phyloP scores from a whole-genome alignment of 805 yeast species.

The Hanseniaspora taiwanica region DNA sequence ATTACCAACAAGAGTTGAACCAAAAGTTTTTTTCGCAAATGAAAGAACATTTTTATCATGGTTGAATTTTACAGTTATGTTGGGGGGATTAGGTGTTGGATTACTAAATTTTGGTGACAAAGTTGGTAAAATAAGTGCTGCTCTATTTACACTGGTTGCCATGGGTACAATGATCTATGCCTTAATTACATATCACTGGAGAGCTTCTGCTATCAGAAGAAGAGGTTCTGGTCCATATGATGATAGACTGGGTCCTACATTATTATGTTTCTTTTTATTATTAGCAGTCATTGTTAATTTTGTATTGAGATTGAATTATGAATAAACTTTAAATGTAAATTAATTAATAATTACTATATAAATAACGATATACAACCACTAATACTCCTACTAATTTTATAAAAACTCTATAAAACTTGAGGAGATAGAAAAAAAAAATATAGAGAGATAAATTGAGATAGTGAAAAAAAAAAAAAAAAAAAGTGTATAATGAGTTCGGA shows the following conservation, averaged over 20 bases:
- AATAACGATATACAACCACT: too few relatives aligned
- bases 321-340: slow-evolving; percentile 4
- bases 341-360: too few relatives aligned
- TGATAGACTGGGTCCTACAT: slow-evolving; percentile 96
- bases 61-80: slow-evolving; percentile 96
- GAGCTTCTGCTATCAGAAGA: slow-evolving; percentile 95
- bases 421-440: too few relatives aligned
- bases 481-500: too few relatives aligned
- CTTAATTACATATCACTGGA: slow-evolving; percentile 93
- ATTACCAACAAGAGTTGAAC: slow-evolving; percentile 95
- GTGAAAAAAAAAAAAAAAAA: too few relatives aligned
- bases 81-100: slow-evolving; percentile 95
- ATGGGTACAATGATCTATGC: slow-evolving; percentile 98
- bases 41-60: slow-evolving; percentile 97
- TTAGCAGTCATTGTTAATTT: slow-evolving; percentile 92
- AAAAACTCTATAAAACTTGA: too few relatives aligned
- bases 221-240: slow-evolving; percentile 99
- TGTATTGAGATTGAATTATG: slow-evolving; percentile 44
- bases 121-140: slow-evolving; percentile 86
- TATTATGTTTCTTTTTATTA: slow-evolving; percentile 85
- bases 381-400: too few relatives aligned
- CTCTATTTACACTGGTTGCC: slow-evolving; percentile 86
- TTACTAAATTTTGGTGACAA: slow-evolving; percentile 91
- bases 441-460: too few relatives aligned
- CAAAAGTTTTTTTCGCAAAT: slow-evolving; percentile 96